Evolutionary conservation across 129 eudicot genomes (phyloP).

Genomic region (Sambucus nigra): DNA sequence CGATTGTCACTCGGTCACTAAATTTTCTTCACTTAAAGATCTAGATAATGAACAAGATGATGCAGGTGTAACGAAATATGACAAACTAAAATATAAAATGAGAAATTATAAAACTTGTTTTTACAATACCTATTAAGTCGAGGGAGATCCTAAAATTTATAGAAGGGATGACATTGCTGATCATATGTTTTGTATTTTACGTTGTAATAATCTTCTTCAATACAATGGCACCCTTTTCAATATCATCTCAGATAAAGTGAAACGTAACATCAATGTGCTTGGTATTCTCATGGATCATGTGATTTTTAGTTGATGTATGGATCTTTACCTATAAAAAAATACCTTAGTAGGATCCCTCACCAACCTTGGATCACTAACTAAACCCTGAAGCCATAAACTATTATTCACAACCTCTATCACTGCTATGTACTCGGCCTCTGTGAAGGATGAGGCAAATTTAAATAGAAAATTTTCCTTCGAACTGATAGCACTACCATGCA

Average conservation of each 20-base stretch:
- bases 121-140: too few species aligned
- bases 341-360: neutral
- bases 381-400: conserved; percentile 4
- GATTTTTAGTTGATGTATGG: neutral
- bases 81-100: too few species aligned
- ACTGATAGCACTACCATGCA: neutral
- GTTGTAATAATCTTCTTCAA: neutral
- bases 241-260: neutral
- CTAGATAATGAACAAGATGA: too few species aligned
- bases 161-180: neutral
- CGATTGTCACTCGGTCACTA: too few species aligned
- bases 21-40: too few species aligned
- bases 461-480: neutral
- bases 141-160: too few species aligned
- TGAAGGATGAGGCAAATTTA: neutral
- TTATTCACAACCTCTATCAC: conserved; percentile 1
- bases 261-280: conserved; percentile 3
- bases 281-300: conserved; percentile 1
- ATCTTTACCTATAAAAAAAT: neutral
- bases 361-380: conserved; percentile 1
- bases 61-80: too few species aligned
- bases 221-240: neutral
- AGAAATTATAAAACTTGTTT: too few species aligned
- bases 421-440: neutral
- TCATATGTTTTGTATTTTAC: conserved; percentile 1